These are phyloP conservation scores for Boechera stricta DNA, from an alignment of 345 rosid genomes.

Conservation along the genomic window DNA sequence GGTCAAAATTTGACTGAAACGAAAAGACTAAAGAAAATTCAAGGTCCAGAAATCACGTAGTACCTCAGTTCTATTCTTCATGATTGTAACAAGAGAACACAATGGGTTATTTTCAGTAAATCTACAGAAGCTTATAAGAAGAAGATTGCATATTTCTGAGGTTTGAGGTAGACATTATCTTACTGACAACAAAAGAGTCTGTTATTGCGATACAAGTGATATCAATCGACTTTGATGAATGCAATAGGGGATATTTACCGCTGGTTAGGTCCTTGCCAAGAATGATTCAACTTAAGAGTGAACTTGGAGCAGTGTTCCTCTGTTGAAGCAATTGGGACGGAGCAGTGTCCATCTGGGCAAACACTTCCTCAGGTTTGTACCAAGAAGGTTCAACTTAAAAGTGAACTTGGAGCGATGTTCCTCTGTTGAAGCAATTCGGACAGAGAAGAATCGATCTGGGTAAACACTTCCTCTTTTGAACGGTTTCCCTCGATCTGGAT, in stretches of 20 bases:
- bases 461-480: constrained; percentile 63
- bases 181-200: constrained; percentile 12
- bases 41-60: not conserved
- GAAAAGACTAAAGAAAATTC: constrained; percentile 17
- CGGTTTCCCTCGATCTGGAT: constrained; percentile 68
- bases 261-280: constrained; percentile 25
- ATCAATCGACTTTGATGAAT: constrained; percentile 30
- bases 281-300: constrained; percentile 50
- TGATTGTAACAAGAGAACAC: not conserved
- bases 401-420: constrained; percentile 50
- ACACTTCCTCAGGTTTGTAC: constrained; percentile 7
- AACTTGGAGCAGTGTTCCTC: constrained; percentile 45
- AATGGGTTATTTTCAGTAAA: constrained; percentile 13
- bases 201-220: constrained; percentile 21
- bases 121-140: constrained; percentile 24
- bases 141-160: constrained; percentile 18
- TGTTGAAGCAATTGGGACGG: constrained; percentile 54
- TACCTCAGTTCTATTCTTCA: constrained; percentile 1
- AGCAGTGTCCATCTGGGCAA: constrained; percentile 53
- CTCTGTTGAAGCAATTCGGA: constrained; percentile 56
- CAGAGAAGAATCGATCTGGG: constrained; percentile 62
- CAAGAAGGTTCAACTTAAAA: constrained; percentile 49
- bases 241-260: constrained; percentile 31
- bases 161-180: constrained; percentile 13
- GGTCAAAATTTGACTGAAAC: constrained; percentile 27